Conservation (phyloP, 164 flowering plant species). For the Akebia trifoliata region DNA sequence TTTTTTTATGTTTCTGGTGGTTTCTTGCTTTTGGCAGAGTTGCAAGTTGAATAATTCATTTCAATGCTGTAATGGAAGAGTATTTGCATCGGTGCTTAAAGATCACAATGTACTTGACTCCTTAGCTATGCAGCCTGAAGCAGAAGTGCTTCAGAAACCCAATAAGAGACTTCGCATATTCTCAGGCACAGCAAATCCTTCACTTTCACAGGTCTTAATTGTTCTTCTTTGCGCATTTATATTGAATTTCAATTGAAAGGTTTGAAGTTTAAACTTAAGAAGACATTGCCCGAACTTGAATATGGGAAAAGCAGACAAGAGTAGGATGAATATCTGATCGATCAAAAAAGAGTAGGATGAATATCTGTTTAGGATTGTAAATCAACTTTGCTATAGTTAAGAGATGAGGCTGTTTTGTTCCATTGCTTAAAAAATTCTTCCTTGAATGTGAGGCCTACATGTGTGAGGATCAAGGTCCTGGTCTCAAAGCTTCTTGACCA, state of each 20-base stretch:
- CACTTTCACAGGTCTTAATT: conserved; percentile 17
- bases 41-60: conserved; percentile 8
- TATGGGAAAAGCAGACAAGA: no score
- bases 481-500: no score
- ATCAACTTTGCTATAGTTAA: no score
- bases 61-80: conserved; percentile 10
- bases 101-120: conserved; percentile 9
- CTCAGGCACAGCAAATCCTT: conserved; percentile 25
- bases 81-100: conserved; percentile 7
- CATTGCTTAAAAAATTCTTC: no score
- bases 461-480: no score
- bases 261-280: not conserved
- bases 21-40: conserved; percentile 11
- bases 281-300: no score
- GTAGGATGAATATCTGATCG: no score
- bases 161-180: conserved; percentile 15
- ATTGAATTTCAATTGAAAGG: not conserved
- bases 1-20: not conserved
- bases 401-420: no score
- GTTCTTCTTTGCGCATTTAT: not conserved
- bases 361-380: no score
- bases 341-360: no score
- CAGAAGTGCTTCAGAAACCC: conserved; percentile 10
- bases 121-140: conserved; percentile 3
- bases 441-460: no score